phyloP scores from a whole-genome alignment of 2,329 filamentous ascomycete species.

The Endothia cerciana region DNA sequence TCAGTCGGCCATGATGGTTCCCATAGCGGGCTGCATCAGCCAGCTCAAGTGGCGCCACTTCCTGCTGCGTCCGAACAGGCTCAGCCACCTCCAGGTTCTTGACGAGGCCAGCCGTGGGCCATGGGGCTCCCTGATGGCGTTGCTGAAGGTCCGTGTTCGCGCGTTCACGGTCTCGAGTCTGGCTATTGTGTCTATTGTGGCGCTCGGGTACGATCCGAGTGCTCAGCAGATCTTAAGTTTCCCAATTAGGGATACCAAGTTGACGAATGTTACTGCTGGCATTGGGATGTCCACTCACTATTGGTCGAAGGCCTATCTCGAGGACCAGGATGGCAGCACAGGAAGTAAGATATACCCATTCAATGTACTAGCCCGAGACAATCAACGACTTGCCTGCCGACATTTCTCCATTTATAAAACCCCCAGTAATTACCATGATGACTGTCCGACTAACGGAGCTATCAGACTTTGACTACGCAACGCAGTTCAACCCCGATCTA shows the following conservation, averaged over 20 bases:
- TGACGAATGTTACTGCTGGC: constrained; percentile 4
- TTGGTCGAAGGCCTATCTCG: constrained; percentile 13
- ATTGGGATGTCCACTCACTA: constrained; percentile 20
- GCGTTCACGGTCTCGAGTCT: constrained; percentile 20
- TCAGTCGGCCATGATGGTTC: constrained; percentile 32
- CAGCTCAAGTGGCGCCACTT: constrained; percentile 35
- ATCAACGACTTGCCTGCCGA: no score
- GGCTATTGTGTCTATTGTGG: constrained; percentile 27
- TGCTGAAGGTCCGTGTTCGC: constrained; percentile 3
- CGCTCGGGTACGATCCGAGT: constrained; percentile 29
- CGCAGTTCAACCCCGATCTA: constrained; percentile 19
- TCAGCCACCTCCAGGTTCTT: constrained; percentile 32
- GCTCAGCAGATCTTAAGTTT: constrained; percentile 31
- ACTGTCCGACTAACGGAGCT: not conserved
- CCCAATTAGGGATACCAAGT: not conserved
- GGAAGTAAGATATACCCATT: not conserved
- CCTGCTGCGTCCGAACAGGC: constrained; percentile 6
- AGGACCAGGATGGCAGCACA: not conserved
- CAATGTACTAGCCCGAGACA: no score
- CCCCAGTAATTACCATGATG: no score
- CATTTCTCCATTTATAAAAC: no score
- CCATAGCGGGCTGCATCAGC: constrained; percentile 31
- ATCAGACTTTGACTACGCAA: not conserved
- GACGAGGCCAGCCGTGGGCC: constrained; percentile 35
- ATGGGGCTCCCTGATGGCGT: constrained; percentile 31